Conservation (phyloP, 352 stramenopile genomes). For the Phytophthora brassicae region DNA sequence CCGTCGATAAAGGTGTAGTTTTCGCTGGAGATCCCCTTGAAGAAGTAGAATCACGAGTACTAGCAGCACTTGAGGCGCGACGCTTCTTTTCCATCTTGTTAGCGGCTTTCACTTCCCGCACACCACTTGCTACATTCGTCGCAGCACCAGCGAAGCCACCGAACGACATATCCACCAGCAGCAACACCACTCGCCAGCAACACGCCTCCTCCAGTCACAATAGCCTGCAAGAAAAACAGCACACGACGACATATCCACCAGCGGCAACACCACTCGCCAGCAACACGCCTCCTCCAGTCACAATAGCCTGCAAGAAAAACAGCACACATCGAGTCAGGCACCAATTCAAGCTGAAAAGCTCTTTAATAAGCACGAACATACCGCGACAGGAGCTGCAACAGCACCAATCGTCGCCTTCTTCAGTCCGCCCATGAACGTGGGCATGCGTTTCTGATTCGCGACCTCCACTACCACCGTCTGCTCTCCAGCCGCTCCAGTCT, state of each 20-base stretch:
- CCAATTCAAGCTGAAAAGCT: not conserved
- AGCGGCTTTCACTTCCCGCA: constrained; percentile 79
- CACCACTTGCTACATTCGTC: too few relatives aligned
- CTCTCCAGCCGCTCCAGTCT: constrained; percentile 21
- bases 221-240: constrained; percentile 45
- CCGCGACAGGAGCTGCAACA: constrained; percentile 76
- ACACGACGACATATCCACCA: constrained; percentile 77
- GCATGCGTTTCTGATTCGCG: constrained; percentile 66
- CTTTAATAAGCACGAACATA: constrained; percentile 28
- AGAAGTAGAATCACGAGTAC: constrained; percentile 28
- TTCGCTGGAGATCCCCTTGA: constrained; percentile 22
- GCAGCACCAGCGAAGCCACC: too few relatives aligned
- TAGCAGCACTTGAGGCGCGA: constrained; percentile 41
- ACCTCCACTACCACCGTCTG: constrained; percentile 30
- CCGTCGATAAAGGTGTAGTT: not conserved
- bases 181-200: constrained; percentile 77
- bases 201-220: constrained; percentile 76
- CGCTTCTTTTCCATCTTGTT: constrained; percentile 73
- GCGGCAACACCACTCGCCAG: constrained; percentile 78
- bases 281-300: constrained; percentile 73
- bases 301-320: constrained; percentile 49
- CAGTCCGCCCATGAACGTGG: constrained; percentile 82
- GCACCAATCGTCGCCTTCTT: constrained; percentile 87
- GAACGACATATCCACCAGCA: constrained; percentile 75
- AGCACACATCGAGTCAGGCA: constrained; percentile 8